A percentile compares a stretch with the other conserved stretches of the same genome.
These are phyloP conservation scores for Yarrowia osloensis DNA, from an alignment of 805 yeast species.

Conservation along the genomic window DNA sequence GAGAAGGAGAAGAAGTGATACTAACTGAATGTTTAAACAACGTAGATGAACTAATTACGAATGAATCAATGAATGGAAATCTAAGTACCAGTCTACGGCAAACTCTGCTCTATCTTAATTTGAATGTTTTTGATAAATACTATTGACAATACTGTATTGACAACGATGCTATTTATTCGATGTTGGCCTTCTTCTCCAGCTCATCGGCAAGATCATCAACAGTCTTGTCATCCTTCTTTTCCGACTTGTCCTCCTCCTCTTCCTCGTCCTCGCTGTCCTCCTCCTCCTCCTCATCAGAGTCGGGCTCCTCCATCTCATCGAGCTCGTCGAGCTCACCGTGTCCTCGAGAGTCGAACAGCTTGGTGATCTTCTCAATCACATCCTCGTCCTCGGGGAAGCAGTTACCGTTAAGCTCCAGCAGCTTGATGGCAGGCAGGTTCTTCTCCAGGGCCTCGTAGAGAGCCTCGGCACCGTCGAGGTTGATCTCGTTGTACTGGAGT, in stretches of 20 bases:
- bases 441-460: conserved; percentile 56
- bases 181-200: conserved; percentile 52
- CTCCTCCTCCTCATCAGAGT: conserved; percentile 68
- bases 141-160: not conserved
- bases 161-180: conserved; percentile 4
- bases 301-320: conserved; percentile 88
- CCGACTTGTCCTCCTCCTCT: conserved; percentile 48
- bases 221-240: conserved; percentile 46
- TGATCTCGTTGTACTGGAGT: conserved; percentile 88
- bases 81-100: not conserved
- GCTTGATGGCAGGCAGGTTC: conserved; percentile 60
- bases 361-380: conserved; percentile 59
- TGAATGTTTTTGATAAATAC: conserved; percentile 32
- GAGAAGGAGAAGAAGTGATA: not conserved
- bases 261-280: conserved; percentile 60
- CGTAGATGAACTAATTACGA: not conserved
- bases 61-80: not conserved
- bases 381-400: conserved; percentile 86
- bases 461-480: conserved; percentile 60
- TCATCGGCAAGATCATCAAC: conserved; percentile 62
- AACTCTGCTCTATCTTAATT: not conserved
- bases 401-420: conserved; percentile 89
- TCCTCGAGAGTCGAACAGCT: conserved; percentile 69
- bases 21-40: not conserved
- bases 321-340: conserved; percentile 86